A percentile compares a stretch with the other conserved stretches of the same genome.
Evolutionary conservation across 164 flowering plant species (phyloP).

Genomic region (Tetrastigma voinierianum): DNA sequence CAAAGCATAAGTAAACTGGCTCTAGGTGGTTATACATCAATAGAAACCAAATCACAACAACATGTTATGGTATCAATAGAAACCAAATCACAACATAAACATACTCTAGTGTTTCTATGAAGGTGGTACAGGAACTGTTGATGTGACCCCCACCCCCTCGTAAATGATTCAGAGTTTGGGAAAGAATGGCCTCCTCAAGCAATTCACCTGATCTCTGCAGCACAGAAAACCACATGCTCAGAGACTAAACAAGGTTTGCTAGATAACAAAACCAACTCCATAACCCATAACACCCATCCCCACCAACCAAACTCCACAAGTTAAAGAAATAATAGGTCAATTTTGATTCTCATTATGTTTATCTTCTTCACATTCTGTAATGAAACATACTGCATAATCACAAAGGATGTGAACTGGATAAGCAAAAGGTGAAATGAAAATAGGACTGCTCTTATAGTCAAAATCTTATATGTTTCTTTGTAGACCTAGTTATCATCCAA

Average conservation of each 20-base stretch:
- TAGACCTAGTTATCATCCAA: too few relatives aligned
- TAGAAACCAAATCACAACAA: constrained; percentile 2
- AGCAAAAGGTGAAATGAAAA: too few relatives aligned
- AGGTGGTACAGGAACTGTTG: constrained; percentile 58
- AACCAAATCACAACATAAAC: constrained; percentile 24
- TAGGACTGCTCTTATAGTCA: too few relatives aligned
- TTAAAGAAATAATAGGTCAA: too few relatives aligned
- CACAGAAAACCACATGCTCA: constrained; percentile 12
- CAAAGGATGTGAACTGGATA: too few relatives aligned
- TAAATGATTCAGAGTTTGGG: constrained; percentile 64
- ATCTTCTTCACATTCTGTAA: too few relatives aligned
- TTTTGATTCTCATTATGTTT: too few relatives aligned
- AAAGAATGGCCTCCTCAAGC: constrained; percentile 89
- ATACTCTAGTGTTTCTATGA: constrained; percentile 82
- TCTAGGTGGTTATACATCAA: not conserved
- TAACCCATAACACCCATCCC: not conserved
- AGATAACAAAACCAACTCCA: constrained; percentile 5
- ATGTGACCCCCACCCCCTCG: constrained; percentile 39
- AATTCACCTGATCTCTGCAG: constrained; percentile 82
- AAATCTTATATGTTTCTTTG: too few relatives aligned
- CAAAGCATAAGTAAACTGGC: too few relatives aligned
- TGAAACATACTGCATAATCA: too few relatives aligned
- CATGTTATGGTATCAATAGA: too few relatives aligned
- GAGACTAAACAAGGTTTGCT: not conserved
- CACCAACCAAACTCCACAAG: not conserved